Evolutionary conservation across 176 grass and related monocot species (phyloP), one percentile per base, ranked within the genome.

Genomic region (Cenchrus americanus): DNA sequence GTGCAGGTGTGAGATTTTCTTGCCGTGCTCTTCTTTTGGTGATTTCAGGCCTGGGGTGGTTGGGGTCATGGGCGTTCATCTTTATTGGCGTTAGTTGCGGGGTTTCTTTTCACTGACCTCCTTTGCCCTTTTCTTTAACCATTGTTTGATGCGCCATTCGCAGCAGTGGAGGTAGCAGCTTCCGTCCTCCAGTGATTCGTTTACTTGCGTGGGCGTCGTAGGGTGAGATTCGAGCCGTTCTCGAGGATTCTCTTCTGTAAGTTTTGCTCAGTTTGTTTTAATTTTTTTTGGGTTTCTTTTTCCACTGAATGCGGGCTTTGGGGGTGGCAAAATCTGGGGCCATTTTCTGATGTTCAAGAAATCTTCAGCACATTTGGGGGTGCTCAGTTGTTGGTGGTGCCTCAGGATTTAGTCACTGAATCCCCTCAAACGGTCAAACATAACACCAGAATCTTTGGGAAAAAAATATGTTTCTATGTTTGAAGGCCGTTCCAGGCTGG

Each of bases 1-100:
- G 48, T 77, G 47, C 66, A 70, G 83, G 79, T 75, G 58, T 44
- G 58, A 37, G 79, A 78, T 58, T 87, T 87, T 87, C 43, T 87
- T 6, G 68, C 62, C 43, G 69, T 77, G 50, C 21, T 55, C 80
- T 86, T 52, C 68, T 75, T 82, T 79, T 55, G 12, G 13, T 17
- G 62, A 80, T 80, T 80, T 74, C 9, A 64, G 49, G 50, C 49
- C 30, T 77, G 0, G 42, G 71, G 73, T 77, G 3, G 78, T 82
- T 84, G 84, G 67, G 7, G 7, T 22, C 73, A 58, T 69, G 49
- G 34, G 66, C 34, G 34, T 19, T 6, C 7, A 40, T 63, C 80
- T 60, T 43, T 77, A 50, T 71, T 79, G 24, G 24, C 4, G 61
- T 66, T 78, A 0, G 75, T 73, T 80, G 57, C 53, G 14, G 71